These are phyloP conservation scores for Jimgerdemannia flammicorona DNA, from an alignment of 192 early-diverging fungal genomes.

Conservation along the genomic window DNA sequence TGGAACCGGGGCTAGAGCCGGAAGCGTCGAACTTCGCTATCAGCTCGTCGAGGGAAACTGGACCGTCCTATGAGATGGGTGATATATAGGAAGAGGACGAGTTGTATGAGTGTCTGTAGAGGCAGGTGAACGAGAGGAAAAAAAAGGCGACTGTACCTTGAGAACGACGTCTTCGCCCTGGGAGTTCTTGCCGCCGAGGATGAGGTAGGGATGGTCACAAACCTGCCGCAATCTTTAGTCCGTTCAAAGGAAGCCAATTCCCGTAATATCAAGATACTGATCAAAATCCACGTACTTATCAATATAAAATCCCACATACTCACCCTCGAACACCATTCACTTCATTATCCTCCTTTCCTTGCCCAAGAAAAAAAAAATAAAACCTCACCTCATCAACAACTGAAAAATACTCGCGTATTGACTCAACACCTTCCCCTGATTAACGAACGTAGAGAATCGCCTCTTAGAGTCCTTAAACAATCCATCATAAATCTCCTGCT, in stretches of 20 bases:
- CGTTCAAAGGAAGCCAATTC: neutral
- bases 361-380: conserved; percentile 28
- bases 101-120: neutral
- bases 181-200: conserved; percentile 22
- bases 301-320: conserved; percentile 22
- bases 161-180: conserved; percentile 11
- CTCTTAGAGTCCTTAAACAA: conserved; percentile 63
- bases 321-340: conserved; percentile 22
- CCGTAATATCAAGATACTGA: neutral
- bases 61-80: conserved; percentile 8
- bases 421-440: conserved; percentile 54
- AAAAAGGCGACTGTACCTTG: neutral
- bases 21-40: conserved; percentile 29
- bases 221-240: conserved; percentile 51
- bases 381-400: conserved; percentile 43
- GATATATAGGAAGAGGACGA: neutral
- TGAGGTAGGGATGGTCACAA: conserved; percentile 61
- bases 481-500: conserved; percentile 67
- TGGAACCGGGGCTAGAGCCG: neutral
- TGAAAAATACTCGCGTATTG: conserved; percentile 72
- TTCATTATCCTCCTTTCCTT: too few relatives aligned
- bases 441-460: conserved; percentile 55
- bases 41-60: conserved; percentile 36
- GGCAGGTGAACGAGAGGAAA: neutral
- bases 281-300: conserved; percentile 30